phyloP scores from a whole-genome alignment of 768 basidiomycete species.

The Asterophora lycoperdoides region DNA sequence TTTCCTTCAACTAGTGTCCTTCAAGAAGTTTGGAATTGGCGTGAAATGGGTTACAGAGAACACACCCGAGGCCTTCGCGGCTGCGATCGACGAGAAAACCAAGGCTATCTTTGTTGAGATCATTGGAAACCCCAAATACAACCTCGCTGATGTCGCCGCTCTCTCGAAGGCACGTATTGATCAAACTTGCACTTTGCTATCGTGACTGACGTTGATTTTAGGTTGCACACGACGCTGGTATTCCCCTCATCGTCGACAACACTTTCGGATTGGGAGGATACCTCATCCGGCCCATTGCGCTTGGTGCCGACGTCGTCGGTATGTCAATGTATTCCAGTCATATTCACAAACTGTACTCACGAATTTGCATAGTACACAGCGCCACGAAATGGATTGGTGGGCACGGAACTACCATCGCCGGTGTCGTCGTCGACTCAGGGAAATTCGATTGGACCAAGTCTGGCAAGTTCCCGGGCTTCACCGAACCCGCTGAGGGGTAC shows the following conservation, averaged over 20 bases:
- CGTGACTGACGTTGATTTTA: constrained; percentile 18
- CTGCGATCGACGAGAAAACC: constrained; percentile 73
- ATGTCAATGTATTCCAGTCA: constrained; percentile 11
- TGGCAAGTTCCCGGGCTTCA: constrained; percentile 72
- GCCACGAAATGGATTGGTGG: constrained; percentile 87
- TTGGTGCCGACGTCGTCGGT: constrained; percentile 77
- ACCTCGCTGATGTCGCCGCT: constrained; percentile 58
- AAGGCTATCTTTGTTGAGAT: constrained; percentile 74
- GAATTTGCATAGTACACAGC: constrained; percentile 48
- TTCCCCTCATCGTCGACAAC: constrained; percentile 81
- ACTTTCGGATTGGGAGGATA: constrained; percentile 75
- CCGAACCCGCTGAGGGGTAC: constrained; percentile 73
- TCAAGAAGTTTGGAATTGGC: constrained; percentile 67
- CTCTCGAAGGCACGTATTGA: constrained; percentile 54
- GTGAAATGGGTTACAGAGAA: constrained; percentile 61
- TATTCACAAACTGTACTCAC: background rate
- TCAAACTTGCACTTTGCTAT: background rate
- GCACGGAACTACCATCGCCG: constrained; percentile 76
- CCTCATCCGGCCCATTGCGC: constrained; percentile 63
- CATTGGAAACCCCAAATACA: constrained; percentile 76
- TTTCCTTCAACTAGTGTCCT: constrained; percentile 44
- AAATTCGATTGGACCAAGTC: constrained; percentile 73
- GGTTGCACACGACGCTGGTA: constrained; percentile 67
- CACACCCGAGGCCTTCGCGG: constrained; percentile 55
- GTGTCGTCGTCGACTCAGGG: constrained; percentile 67